Conservation (phyloP, 352 stramenopile genomes). For the Plasmopara muralis region DNA sequence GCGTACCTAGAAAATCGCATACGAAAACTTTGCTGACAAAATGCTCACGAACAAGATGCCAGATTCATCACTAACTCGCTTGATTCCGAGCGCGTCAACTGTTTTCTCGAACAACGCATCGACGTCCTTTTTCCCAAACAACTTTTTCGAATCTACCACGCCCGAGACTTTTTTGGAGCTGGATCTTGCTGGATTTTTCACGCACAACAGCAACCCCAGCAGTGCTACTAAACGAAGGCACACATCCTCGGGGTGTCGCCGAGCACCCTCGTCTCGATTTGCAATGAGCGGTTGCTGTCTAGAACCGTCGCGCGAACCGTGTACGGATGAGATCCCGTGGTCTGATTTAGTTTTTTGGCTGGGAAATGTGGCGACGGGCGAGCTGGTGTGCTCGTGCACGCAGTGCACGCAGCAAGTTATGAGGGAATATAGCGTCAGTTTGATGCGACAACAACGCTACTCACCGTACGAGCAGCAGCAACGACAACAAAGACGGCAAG, state of each 20-base stretch:
- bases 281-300: slow-evolving; percentile 12
- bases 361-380: slow-evolving; percentile 35
- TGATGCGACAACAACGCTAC: slow-evolving; percentile 18
- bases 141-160: slow-evolving; percentile 21
- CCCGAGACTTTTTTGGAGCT: slow-evolving; percentile 23
- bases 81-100: neutral
- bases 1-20: slow-evolving; percentile 8
- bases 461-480: slow-evolving; percentile 32
- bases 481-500: slow-evolving; percentile 18
- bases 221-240: slow-evolving; percentile 16
- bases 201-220: slow-evolving; percentile 4
- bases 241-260: neutral
- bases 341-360: slow-evolving; percentile 55
- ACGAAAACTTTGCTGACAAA: neutral
- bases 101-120: slow-evolving; percentile 10
- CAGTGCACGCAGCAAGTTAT: slow-evolving; percentile 21
- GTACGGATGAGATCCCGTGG: slow-evolving; percentile 48
- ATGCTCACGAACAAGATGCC: slow-evolving; percentile 18
- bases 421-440: slow-evolving; percentile 7
- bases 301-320: slow-evolving; percentile 47
- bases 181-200: slow-evolving; percentile 19
- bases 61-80: slow-evolving; percentile 1
- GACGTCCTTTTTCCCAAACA: slow-evolving; percentile 16
- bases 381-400: slow-evolving; percentile 39
- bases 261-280: neutral